Evolutionary conservation across 1,284 basidiomycete species (phyloP).

Genomic region (Pisolithus thermaeus): DNA sequence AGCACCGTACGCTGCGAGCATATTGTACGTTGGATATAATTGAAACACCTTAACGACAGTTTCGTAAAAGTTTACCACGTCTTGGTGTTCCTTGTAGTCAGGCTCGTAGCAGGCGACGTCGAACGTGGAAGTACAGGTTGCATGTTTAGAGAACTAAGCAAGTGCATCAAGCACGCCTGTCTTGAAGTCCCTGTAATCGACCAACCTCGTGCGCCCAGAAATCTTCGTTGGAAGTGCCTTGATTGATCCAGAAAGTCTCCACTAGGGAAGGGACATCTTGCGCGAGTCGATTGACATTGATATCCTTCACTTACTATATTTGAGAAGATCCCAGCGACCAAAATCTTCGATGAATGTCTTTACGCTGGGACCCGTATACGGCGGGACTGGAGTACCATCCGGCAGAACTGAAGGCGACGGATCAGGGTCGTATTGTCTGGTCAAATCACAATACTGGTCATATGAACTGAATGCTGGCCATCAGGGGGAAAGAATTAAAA

Average conservation of each 20-base stretch:
- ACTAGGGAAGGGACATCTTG: slow-evolving; percentile 32
- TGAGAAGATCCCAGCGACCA: slow-evolving; percentile 54
- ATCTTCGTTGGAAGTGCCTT: slow-evolving; percentile 47
- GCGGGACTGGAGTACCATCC: slow-evolving; percentile 50
- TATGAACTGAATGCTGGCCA: slow-evolving; percentile 37
- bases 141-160: slow-evolving; percentile 63
- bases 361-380: slow-evolving; percentile 48
- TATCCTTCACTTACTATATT: slow-evolving; percentile 45
- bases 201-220: slow-evolving; percentile 66
- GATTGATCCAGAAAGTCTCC: slow-evolving; percentile 66
- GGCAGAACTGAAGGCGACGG: slow-evolving; percentile 29
- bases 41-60: slow-evolving; percentile 55
- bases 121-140: slow-evolving; percentile 76
- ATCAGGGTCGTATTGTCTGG: too few relatives aligned
- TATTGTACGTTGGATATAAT: slow-evolving; percentile 27
- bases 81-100: slow-evolving; percentile 54
- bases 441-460: slow-evolving; percentile 56
- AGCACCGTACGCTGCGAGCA: slow-evolving; percentile 52
- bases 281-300: background rate
- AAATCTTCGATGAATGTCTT: slow-evolving; percentile 58
- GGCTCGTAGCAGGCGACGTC: slow-evolving; percentile 64
- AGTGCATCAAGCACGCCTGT: background rate
- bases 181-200: background rate
- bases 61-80: slow-evolving; percentile 70
- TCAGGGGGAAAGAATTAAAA: slow-evolving; percentile 6